Evolutionary conservation across 352 stramenopile genomes (phyloP).

Genomic region (Globisporangium nunn): DNA sequence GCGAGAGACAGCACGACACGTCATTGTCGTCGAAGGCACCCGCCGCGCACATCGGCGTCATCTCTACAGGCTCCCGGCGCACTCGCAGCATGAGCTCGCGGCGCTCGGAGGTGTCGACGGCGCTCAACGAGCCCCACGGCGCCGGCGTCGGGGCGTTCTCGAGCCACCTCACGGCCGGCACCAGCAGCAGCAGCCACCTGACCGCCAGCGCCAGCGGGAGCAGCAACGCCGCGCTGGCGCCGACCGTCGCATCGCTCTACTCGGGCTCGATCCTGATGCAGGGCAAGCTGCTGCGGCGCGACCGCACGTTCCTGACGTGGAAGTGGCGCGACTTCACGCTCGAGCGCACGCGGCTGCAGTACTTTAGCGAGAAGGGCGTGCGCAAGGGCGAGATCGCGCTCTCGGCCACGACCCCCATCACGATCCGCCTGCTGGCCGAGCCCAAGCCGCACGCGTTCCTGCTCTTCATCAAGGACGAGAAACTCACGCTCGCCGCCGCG

Average conservation of each 20-base stretch:
- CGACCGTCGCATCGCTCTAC: slow-evolving; percentile 4
- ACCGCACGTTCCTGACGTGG: slow-evolving; percentile 76
- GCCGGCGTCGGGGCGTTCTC: slow-evolving; percentile 3
- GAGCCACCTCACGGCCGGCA: background rate
- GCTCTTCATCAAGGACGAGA: slow-evolving; percentile 75
- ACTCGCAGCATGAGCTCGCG: slow-evolving; percentile 3
- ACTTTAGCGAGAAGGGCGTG: slow-evolving; percentile 70
- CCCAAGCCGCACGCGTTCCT: slow-evolving; percentile 69
- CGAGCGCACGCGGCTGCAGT: slow-evolving; percentile 59
- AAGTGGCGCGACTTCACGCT: slow-evolving; percentile 81
- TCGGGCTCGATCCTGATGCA: slow-evolving; percentile 39
- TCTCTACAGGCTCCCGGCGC: too few relatives aligned
- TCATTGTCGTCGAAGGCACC: too few relatives aligned
- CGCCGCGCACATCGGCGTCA: background rate
- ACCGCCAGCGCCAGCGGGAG: background rate
- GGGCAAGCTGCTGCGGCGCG: slow-evolving; percentile 67
- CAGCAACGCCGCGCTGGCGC: background rate
- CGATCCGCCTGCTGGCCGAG: slow-evolving; percentile 58
- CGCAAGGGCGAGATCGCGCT: slow-evolving; percentile 69
- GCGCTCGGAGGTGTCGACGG: slow-evolving; percentile 12
- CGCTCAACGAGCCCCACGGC: slow-evolving; percentile 8
- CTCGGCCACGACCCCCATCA: slow-evolving; percentile 56
- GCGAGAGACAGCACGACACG: background rate
- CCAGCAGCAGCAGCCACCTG: background rate
- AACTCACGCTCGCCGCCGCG: slow-evolving; percentile 66